A percentile compares a stretch with the other conserved stretches of the same genome.
Evolutionary conservation across 2,329 filamentous ascomycete species (phyloP).

Genomic region (Nakataea oryzae): DNA sequence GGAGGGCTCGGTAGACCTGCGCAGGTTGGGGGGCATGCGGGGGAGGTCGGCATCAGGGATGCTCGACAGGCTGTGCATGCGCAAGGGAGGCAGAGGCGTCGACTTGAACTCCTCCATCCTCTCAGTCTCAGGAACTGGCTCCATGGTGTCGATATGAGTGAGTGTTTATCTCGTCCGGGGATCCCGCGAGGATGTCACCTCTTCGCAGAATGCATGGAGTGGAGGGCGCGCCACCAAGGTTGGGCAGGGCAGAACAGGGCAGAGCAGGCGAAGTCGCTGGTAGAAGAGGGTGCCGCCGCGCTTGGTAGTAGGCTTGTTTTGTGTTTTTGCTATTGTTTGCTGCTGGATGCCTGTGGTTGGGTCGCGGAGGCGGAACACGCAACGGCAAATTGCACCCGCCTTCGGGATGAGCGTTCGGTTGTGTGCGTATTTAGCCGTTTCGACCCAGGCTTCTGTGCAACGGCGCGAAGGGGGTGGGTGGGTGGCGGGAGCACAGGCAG

Average conservation of each 20-base stretch:
- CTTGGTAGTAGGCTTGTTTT: no score
- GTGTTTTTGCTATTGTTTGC: background rate
- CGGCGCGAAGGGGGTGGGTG: background rate
- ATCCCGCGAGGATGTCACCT: slow-evolving; percentile 2
- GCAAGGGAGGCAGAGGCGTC: slow-evolving; percentile 43
- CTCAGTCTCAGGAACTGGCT: slow-evolving; percentile 59
- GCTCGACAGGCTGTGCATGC: slow-evolving; percentile 31
- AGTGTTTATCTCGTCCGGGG: background rate
- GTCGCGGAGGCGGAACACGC: background rate
- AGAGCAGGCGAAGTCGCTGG: no score
- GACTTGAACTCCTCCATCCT: slow-evolving; percentile 56
- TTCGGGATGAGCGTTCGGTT: background rate
- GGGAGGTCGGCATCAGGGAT: slow-evolving; percentile 29
- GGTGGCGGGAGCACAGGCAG: background rate
- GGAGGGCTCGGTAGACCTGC: slow-evolving; percentile 47
- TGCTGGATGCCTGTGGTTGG: no score
- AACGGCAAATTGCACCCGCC: background rate
- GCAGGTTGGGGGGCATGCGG: slow-evolving; percentile 41
- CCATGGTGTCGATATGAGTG: slow-evolving; percentile 40
- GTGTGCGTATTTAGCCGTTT: background rate
- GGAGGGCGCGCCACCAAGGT: background rate
- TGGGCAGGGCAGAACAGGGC: background rate
- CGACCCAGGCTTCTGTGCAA: background rate
- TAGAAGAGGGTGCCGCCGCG: background rate
- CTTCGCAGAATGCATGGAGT: slow-evolving; percentile 3